Evolutionary conservation across 768 basidiomycete species (phyloP), one percentile per base, ranked within the genome.

Genomic region (Suillus ampliporus): DNA sequence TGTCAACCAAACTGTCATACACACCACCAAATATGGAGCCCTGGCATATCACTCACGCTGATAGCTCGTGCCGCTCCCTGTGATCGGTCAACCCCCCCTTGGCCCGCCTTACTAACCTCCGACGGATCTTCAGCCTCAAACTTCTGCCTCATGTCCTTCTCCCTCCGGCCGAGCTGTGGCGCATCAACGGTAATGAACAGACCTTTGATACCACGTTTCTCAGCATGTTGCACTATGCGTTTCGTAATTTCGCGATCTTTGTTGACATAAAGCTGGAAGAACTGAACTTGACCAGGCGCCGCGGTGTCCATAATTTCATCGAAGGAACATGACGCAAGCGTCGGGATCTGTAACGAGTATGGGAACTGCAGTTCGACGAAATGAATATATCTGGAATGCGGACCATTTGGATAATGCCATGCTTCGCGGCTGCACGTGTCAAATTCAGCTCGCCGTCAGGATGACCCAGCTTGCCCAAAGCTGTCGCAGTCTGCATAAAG

Each of bases 141-240:
- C 72, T 94, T 96, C 88, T 90, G 90, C 28, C 95, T 84, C 94
- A 97, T 96, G 70, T 97, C 95, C 87, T 94, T 94, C 74, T 95
- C 93, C 62, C 94, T 83, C 13, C 94, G 85, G 41, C 95, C 95
- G 14, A 97, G 86, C 66, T 96, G 94, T 5, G 95, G 95, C 0
- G 95, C 95, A 77, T 97, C 95, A 31, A 97, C 95, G 0, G 95
- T 96, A 73, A 97, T 95, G 76, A 97, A 96, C 11, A 97, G 80
- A 5, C 83, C 95, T 75, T 92, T 95, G 70, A 97, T 84, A 3
- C 95, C 95, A 44, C 94, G 85, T 64, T 83, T 76, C 74, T 94
- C 93, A 3, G 95, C 95, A 69, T 95, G 91, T 68, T 90, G 86
- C 1, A 97, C 91, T 61, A 93, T 86, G 65, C 86, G 85, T 74